Base-by-base conservation (phyloP, 768 basidiomycete species). In the Leccinellum albellum region DNA sequence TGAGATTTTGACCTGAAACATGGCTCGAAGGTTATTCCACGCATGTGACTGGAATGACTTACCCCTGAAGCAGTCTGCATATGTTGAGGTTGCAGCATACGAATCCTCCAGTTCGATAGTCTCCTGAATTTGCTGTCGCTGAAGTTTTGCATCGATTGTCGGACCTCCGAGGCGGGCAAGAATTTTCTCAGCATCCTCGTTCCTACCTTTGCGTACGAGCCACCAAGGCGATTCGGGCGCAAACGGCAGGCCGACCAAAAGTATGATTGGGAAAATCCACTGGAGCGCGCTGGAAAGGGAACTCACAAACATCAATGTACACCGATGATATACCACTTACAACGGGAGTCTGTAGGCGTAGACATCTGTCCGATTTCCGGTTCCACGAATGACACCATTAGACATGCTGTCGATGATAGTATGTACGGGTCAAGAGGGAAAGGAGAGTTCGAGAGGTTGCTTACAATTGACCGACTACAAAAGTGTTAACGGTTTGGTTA, bases 221-320 rank as follows among this genome's bases (percentile, higher is more conserved):
- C 72, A 73, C 72, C 72, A 73, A 0, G 70, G 72, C 0, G 63
- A 65, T 50, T 73, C 72, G 0, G 72, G 71, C 3, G 70, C 70
- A 28, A 72, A 70, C 1, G 63, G 61, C 29, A 73, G 64, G 20
- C 72, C 72, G 6, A 64, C 54, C 47, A 73, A 53, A 44, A 73
- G 64, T 4, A 72, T 63, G 45, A 66, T 24, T 1, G 71, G 73
- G 57, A 71, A 72, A 40, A 73, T 72, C 67, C 70, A 73, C 37
- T 73, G 72, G n/a, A 73, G 54, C 7, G 66, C 69, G 40, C 67
- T 68, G 45, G 14, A 20, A 51, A n/a, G n/a, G n/a, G 31, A 17
- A 51, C 1, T 13, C 12, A 4, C 8, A 1, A 29, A 51, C 4
- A 3, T 3, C 4, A 15, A 33, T 17, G 20, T n/a, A 24, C 1